Conservation (phyloP, 1,139 yeast genomes). For the Geotrichum siamense region DNA sequence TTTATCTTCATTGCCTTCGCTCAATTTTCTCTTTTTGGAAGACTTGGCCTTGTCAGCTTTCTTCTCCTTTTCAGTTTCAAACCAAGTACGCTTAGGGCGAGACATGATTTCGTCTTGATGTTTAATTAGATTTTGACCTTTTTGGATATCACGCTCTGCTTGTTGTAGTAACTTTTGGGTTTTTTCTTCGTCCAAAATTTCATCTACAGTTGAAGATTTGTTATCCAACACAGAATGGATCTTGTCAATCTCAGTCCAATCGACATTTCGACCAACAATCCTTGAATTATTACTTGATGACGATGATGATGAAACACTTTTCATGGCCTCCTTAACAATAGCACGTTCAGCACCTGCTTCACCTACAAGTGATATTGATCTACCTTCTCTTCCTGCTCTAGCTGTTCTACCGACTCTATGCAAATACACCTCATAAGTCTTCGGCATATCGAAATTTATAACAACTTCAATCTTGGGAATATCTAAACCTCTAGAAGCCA, state of each 20-base stretch:
- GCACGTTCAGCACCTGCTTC: conserved; percentile 77
- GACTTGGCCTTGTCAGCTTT: conserved; percentile 39
- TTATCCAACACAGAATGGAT: conserved; percentile 53
- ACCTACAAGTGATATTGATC: conserved; percentile 87
- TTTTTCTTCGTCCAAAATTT: conserved; percentile 80
- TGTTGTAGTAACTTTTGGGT: conserved; percentile 74
- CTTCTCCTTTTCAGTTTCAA: conserved; percentile 70
- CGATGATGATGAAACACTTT: conserved; percentile 44
- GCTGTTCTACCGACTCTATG: conserved; percentile 99
- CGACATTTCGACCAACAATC: conserved; percentile 75
- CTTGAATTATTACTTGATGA: conserved; percentile 35
- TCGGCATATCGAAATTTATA: conserved; percentile 93
- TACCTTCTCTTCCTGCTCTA: conserved; percentile 96
- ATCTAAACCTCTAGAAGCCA: conserved; percentile 98
- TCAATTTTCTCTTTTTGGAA: conserved; percentile 53
- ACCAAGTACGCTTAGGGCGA: conserved; percentile 97
- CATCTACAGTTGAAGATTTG: conserved; percentile 57
- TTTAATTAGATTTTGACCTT: conserved; percentile 75
- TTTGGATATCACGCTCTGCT: conserved; percentile 86
- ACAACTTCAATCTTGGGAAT: conserved; percentile 95
- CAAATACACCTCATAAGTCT: conserved; percentile 77
- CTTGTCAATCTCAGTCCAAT: conserved; percentile 76
- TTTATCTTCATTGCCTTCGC: conserved; percentile 39
- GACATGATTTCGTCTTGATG: conserved; percentile 77
- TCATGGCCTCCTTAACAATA: conserved; percentile 83